These are phyloP conservation scores for Podaxis mareebaensis DNA, from an alignment of 768 basidiomycete genomes.

Conservation along the genomic window DNA sequence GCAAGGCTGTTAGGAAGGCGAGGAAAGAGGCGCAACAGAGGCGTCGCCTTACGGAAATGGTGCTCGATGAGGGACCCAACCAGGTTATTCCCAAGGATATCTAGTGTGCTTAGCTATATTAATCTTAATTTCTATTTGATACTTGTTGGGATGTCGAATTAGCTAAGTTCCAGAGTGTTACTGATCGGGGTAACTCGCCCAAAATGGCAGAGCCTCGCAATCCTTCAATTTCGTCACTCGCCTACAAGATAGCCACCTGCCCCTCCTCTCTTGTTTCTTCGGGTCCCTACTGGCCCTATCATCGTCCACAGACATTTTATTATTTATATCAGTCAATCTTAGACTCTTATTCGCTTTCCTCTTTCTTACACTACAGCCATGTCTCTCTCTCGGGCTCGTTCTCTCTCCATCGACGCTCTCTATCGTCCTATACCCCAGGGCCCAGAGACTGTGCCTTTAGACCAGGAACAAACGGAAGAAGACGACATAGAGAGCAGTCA, in stretches of 20 bases:
- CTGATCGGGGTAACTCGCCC: neutral
- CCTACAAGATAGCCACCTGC: neutral
- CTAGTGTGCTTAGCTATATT: conserved; percentile 12
- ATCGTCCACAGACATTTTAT: neutral
- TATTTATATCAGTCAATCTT: neutral
- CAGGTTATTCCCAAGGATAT: conserved; percentile 51
- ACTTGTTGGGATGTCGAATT: neutral
- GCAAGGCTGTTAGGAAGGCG: conserved; percentile 55
- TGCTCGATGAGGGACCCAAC: conserved; percentile 55
- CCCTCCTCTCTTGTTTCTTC: neutral
- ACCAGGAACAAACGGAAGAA: conserved; percentile 16
- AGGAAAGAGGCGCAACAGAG: conserved; percentile 54
- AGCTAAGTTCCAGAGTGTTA: too few species aligned
- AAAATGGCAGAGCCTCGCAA: neutral
- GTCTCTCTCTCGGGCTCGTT: conserved; percentile 5
- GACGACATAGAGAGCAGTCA: conserved; percentile 11
- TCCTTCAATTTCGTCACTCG: neutral
- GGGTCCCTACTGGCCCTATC: neutral
- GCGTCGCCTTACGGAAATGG: conserved; percentile 55
- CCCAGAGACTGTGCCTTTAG: conserved; percentile 16
- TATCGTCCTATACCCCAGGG: conserved; percentile 22
- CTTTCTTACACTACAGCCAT: neutral
- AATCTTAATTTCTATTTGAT: neutral
- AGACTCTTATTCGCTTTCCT: neutral
- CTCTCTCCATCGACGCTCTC: conserved; percentile 21